Evolutionary conservation across 306 rosid genomes (phyloP).

Genomic region (Lathyrus tuberosus): DNA sequence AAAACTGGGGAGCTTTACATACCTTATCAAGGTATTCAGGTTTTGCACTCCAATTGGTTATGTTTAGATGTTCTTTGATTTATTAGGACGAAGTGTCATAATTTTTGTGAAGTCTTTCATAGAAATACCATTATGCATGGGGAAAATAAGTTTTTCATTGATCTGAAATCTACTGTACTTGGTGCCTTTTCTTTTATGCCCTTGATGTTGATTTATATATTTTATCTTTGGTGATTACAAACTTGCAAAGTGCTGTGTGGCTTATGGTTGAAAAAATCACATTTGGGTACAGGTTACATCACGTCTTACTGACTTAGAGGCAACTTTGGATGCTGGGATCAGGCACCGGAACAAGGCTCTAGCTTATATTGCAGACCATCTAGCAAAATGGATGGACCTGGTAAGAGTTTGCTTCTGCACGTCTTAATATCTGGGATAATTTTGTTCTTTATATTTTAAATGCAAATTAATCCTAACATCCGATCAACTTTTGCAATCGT

Average conservation of each 20-base stretch:
- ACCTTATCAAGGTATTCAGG: too few relatives aligned
- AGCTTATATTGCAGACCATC: slow-evolving; percentile 68
- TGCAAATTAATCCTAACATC: slow-evolving; percentile 31
- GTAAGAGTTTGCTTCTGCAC: slow-evolving; percentile 49
- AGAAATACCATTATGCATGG: slow-evolving; percentile 21
- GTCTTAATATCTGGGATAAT: slow-evolving; percentile 32
- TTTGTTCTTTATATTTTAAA: slow-evolving; percentile 29
- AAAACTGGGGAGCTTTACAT: slow-evolving; percentile 5
- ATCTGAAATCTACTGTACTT: slow-evolving; percentile 9
- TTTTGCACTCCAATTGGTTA: slow-evolving; percentile 21
- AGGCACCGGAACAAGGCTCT: slow-evolving; percentile 92
- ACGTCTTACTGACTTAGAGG: slow-evolving; percentile 87
- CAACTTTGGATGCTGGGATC: slow-evolving; percentile 88
- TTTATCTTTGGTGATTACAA: slow-evolving; percentile 4
- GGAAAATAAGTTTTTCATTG: slow-evolving; percentile 10
- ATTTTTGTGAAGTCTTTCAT: slow-evolving; percentile 7
- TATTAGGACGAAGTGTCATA: slow-evolving; percentile 19
- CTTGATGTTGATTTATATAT: slow-evolving; percentile 26
- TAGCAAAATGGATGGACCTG: slow-evolving; percentile 88
- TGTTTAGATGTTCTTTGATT: slow-evolving; percentile 15
- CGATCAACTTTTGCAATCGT: slow-evolving; percentile 5
- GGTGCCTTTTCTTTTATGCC: slow-evolving; percentile 22
- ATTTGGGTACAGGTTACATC: slow-evolving; percentile 71
- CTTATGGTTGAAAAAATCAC: slow-evolving; percentile 20
- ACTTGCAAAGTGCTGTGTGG: slow-evolving; percentile 12